A percentile compares a stretch with the other conserved stretches of the same genome.
Conservation (phyloP, 169 alveolate species). For the Plasmodium cynomolgi region DNA sequence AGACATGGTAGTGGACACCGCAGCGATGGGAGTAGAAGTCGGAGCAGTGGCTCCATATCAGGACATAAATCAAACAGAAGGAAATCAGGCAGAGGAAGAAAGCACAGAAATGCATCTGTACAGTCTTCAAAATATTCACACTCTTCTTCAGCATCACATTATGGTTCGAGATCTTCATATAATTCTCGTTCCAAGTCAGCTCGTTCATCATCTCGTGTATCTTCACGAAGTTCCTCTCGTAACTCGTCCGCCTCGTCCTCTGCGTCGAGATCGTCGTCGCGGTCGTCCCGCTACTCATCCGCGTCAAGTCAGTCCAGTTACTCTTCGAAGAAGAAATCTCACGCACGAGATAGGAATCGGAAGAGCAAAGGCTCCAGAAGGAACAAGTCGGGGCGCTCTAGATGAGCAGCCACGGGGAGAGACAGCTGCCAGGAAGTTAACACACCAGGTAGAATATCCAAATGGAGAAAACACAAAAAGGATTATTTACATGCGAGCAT, state of each 20-base stretch:
- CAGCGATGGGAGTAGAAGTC: not conserved
- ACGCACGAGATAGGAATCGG: not conserved
- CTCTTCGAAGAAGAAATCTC: constrained; percentile 7
- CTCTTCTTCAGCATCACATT: constrained; percentile 2
- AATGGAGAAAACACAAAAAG: not conserved
- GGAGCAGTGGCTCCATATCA: not conserved
- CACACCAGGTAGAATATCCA: not conserved
- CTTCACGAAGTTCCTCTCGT: constrained; percentile 1
- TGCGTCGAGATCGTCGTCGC: constrained; percentile 18
- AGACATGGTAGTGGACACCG: too few species aligned
- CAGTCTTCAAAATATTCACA: constrained; percentile 18
- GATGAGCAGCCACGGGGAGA: not conserved
- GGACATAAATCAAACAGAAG: not conserved
- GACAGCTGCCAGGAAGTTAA: not conserved
- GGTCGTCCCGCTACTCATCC: not conserved
- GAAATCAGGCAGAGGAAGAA: not conserved
- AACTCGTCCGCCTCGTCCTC: constrained; percentile 14
- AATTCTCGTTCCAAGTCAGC: not conserved
- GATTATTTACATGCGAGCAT: not conserved
- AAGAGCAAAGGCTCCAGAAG: not conserved
- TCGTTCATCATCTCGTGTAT: not conserved
- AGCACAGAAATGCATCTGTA: not conserved
- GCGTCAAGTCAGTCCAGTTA: constrained; percentile 9
- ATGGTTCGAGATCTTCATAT: constrained; percentile 15
- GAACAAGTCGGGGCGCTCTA: not conserved